Percentiles rank a stretch among this genome's conserved stretches.
These are phyloP conservation scores for Datisca glomerata DNA, from an alignment of 306 rosid species.

Conservation along the genomic window DNA sequence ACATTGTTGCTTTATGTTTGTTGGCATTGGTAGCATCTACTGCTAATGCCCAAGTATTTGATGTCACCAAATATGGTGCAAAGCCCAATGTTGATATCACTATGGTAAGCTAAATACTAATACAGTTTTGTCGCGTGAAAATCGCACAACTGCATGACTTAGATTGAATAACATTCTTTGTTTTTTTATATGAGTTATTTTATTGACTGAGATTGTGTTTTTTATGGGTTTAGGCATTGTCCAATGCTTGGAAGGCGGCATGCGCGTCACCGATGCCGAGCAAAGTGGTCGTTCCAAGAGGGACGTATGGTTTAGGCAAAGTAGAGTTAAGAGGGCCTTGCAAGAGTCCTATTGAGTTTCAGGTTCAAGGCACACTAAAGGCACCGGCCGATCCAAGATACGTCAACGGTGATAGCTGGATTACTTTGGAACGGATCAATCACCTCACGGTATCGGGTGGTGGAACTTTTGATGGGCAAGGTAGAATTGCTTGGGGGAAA, in stretches of 20 bases:
- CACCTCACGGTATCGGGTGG: conserved; percentile 22
- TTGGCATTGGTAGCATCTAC: not conserved
- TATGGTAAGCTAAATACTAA: too few relatives aligned
- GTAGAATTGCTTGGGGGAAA: conserved; percentile 21
- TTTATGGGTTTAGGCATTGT: conserved; percentile 11
- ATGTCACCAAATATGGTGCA: conserved; percentile 14
- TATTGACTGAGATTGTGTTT: not conserved
- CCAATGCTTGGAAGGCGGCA: conserved; percentile 32
- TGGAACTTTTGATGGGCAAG: conserved; percentile 42
- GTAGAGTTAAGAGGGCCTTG: conserved; percentile 22
- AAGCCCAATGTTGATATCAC: conserved; percentile 6
- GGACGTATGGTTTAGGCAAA: conserved; percentile 4
- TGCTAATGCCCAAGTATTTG: not conserved
- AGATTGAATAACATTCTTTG: too few relatives aligned
- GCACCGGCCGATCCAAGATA: conserved; percentile 12
- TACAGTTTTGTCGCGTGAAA: too few relatives aligned
- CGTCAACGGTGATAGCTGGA: conserved; percentile 17
- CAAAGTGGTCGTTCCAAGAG: conserved; percentile 10
- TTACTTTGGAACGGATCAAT: conserved; percentile 14
- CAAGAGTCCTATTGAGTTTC: conserved; percentile 21
- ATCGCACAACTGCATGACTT: too few relatives aligned
- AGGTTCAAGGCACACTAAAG: conserved; percentile 18
- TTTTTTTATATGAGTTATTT: too few relatives aligned
- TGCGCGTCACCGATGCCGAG: conserved; percentile 12
- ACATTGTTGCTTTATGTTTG: not conserved